phyloP scores from a whole-genome alignment of 169 alveolate genomes.

The Eimeria nieschulzi region DNA sequence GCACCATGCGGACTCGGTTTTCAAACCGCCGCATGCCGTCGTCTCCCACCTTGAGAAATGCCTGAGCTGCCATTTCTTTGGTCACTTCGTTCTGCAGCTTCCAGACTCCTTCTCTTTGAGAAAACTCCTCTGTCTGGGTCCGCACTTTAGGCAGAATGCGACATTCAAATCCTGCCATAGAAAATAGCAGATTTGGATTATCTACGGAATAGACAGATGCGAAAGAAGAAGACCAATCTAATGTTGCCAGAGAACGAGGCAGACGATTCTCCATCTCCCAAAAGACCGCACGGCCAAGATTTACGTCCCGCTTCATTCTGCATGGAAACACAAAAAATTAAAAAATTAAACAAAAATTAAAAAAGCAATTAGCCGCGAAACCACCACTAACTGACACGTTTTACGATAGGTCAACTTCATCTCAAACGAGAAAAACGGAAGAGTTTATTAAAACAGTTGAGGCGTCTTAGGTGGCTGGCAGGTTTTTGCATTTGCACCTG shows the following conservation, averaged over 20 bases:
- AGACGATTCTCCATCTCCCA: constrained; percentile 99
- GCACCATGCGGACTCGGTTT: constrained; percentile 97
- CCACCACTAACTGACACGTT: background rate
- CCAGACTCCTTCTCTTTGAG: constrained; percentile 77
- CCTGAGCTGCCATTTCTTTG: constrained; percentile 98
- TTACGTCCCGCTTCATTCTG: constrained; percentile 94
- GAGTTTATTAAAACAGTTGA: background rate
- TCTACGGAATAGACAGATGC: constrained; percentile 98
- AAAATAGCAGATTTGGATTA: constrained; percentile 98
- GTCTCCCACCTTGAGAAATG: constrained; percentile 98
- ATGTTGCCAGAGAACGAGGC: constrained; percentile 97
- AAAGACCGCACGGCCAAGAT: constrained; percentile 99
- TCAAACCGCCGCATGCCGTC: constrained; percentile 97
- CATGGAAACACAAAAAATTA: background rate
- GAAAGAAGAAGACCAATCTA: constrained; percentile 96
- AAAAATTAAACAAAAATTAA: too few species aligned
- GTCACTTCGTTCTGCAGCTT: constrained; percentile 96
- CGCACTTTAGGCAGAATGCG: constrained; percentile 75
- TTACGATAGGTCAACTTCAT: background rate
- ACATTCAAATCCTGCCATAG: constrained; percentile 97
- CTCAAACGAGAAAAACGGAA: background rate
- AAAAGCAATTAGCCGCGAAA: background rate
- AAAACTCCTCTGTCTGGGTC: constrained; percentile 67
- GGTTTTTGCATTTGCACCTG: constrained; percentile 81
- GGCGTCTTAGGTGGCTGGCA: constrained; percentile 77